Conservation (phyloP, 495 filamentous ascomycete genomes). For the Geoglossum glabrum region DNA sequence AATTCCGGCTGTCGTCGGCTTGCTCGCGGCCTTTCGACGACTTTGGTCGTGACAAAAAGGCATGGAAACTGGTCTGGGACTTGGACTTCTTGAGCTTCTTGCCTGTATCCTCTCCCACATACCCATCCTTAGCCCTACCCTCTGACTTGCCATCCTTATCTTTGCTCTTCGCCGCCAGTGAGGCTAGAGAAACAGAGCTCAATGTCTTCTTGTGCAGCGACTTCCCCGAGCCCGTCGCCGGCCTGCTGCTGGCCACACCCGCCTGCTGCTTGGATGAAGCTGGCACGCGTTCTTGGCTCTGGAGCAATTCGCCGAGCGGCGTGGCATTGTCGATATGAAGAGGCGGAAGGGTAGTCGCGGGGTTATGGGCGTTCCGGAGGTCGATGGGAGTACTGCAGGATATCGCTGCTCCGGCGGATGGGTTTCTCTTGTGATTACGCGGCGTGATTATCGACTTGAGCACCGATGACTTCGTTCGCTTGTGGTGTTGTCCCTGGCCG, state of each 20-base stretch:
- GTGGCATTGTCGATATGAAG: conserved; percentile 12
- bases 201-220: conserved; percentile 42
- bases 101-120: conserved; percentile 21
- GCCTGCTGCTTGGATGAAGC: conserved; percentile 9
- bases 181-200: conserved; percentile 45
- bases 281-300: conserved; percentile 10
- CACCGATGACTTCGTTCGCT: conserved; percentile 33
- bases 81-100: conserved; percentile 63
- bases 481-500: conserved; percentile 2
- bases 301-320: conserved; percentile 6
- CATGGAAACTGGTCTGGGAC: conserved; percentile 57
- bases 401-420: conserved; percentile 19
- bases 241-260: conserved; percentile 1
- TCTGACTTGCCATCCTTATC: conserved; percentile 21
- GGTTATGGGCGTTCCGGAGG: conserved; percentile 12
- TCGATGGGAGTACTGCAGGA: conserved; percentile 8
- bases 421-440: conserved; percentile 27
- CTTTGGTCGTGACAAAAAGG: conserved; percentile 39
- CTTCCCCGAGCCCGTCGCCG: not conserved
- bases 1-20: conserved; percentile 19
- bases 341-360: conserved; percentile 3
- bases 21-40: conserved; percentile 31
- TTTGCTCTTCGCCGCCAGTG: conserved; percentile 33
- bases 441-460: conserved; percentile 35
- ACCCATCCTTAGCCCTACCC: conserved; percentile 15